Base-by-base conservation (phyloP, 2,329 filamentous ascomycete species). In the Fonsecaea pedrosoi region DNA sequence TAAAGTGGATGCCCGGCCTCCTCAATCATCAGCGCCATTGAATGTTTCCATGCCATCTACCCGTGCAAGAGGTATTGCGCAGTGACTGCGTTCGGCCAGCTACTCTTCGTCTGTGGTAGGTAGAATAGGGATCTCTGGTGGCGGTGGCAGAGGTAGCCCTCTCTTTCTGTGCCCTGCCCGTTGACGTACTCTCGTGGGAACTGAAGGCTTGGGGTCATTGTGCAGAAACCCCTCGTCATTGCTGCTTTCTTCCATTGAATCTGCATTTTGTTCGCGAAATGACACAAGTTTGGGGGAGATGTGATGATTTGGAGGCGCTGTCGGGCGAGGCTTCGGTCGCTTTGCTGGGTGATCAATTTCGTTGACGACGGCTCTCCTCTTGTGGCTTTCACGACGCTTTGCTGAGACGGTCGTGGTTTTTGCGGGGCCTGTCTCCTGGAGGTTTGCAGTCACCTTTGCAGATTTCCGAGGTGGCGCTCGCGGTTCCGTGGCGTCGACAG, bases 121-220 rank as follows among this genome's bases (percentile, higher is more conserved):
- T 57, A 70, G 32, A 21, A 71, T 71, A 4, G 70, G 70, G 10
- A 71, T 71, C 59, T 68, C 70, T 25, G 70, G 70, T n/a, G 70
- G 68, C 40, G 70, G 68, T 8, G 64, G 68, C 21, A 69, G 58
- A 42, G 67, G 67, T 12, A 69, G 58, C 13, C 57, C 57, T 30
- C 55, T 40, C 38, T 42, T 55, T 50, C 38, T 55, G 7, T 50
- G 21, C 30, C 30, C 42, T 42, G 25, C 62, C 13, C 48, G 34
- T 37, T 37, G 54, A 32, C 18, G 37, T 54, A 34, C 54, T 32
- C 12, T 32, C 2, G 15, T 30, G 25, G 15, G n/a, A 15, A 1
- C 1, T 15, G 13, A n/a, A 25, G 18, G 30, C 8, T 57, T 50
- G 9, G 60, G 25, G 10, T 7, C 54, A 10, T 56, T 38, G 30